These are phyloP conservation scores for Triangularia verruculosa DNA, from an alignment of 2,329 filamentous ascomycete genomes.

Conservation along the genomic window DNA sequence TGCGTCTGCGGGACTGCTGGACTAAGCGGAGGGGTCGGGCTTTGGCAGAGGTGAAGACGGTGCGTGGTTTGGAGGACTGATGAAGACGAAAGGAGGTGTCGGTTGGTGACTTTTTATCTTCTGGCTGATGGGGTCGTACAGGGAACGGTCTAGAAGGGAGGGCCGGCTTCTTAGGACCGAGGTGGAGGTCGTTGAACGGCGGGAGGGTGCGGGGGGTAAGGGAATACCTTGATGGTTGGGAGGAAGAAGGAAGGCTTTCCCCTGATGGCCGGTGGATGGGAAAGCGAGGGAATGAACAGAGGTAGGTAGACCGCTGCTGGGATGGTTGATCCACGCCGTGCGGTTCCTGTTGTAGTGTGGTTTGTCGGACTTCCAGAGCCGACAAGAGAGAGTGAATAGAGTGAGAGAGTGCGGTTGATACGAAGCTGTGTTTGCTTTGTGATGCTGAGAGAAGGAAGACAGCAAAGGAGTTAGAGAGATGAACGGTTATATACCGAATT, in stretches of 20 bases:
- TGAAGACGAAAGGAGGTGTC: not conserved
- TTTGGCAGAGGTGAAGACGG: slow-evolving; percentile 22
- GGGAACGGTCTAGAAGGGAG: slow-evolving; percentile 18
- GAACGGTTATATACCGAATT: slow-evolving; percentile 11
- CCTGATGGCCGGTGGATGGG: slow-evolving; percentile 21
- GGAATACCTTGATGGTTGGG: slow-evolving; percentile 11
- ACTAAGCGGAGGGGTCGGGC: slow-evolving; percentile 28
- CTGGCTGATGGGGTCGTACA: slow-evolving; percentile 12
- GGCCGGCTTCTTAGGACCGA: slow-evolving; percentile 9
- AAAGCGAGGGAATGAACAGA: slow-evolving; percentile 26
- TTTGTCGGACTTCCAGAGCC: slow-evolving; percentile 25
- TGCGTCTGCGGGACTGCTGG: slow-evolving; percentile 17
- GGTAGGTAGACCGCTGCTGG: slow-evolving; percentile 20
- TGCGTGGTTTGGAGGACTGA: slow-evolving; percentile 5
- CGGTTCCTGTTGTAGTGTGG: slow-evolving; percentile 5
- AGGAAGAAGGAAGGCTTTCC: slow-evolving; percentile 17
- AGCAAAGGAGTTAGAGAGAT: not conserved
- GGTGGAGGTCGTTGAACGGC: slow-evolving; percentile 10
- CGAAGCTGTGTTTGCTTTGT: slow-evolving; percentile 18
- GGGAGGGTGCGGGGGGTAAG: slow-evolving; percentile 18
- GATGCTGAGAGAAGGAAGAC: not conserved
- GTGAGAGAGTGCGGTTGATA: not conserved
- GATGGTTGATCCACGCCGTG: slow-evolving; percentile 20
- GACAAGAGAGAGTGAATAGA: slow-evolving; percentile 2
- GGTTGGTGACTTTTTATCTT: slow-evolving; percentile 3